Percentiles rank a stretch among this genome's conserved stretches.
These are phyloP conservation scores for Cubamyces lactineus DNA, from an alignment of 768 basidiomycete species.

Conservation along the genomic window DNA sequence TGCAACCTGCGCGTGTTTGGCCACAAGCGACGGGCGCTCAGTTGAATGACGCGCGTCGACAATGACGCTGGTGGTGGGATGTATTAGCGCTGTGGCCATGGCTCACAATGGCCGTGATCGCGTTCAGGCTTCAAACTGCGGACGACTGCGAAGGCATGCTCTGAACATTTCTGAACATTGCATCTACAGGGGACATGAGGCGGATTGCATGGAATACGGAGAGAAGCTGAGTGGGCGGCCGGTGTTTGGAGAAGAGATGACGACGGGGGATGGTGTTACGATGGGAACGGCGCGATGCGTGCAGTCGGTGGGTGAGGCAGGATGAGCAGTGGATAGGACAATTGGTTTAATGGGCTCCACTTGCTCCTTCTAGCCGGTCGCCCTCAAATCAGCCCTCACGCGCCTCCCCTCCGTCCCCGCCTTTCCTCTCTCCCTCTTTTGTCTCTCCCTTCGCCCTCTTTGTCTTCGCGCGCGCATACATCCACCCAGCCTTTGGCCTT, in stretches of 20 bases:
- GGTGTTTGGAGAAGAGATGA: background rate
- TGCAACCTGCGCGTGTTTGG: background rate
- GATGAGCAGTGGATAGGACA: too few species aligned
- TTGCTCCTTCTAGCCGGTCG: slow-evolving; percentile 6
- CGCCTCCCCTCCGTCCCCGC: background rate
- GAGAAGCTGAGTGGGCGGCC: background rate
- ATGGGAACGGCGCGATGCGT: slow-evolving; percentile 13
- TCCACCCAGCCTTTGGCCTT: background rate
- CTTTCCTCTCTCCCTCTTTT: background rate
- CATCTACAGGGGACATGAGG: background rate
- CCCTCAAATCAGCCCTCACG: slow-evolving; percentile 10
- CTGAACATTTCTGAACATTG: too few species aligned
- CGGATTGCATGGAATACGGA: background rate
- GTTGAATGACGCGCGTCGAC: background rate
- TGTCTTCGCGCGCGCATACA: slow-evolving; percentile 13
- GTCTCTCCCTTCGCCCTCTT: slow-evolving; percentile 6
- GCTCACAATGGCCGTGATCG: background rate
- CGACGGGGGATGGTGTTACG: slow-evolving; percentile 1
- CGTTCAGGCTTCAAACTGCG: too few species aligned
- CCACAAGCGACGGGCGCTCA: background rate
- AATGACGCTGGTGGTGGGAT: background rate
- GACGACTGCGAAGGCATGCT: too few species aligned
- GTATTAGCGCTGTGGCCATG: background rate
- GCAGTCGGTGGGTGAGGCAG: background rate
- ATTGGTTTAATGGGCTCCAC: background rate